Evolutionary conservation across 495 filamentous ascomycete species (phyloP), one percentile per base, ranked within the genome.

Genomic region (Neurospora terricola): DNA sequence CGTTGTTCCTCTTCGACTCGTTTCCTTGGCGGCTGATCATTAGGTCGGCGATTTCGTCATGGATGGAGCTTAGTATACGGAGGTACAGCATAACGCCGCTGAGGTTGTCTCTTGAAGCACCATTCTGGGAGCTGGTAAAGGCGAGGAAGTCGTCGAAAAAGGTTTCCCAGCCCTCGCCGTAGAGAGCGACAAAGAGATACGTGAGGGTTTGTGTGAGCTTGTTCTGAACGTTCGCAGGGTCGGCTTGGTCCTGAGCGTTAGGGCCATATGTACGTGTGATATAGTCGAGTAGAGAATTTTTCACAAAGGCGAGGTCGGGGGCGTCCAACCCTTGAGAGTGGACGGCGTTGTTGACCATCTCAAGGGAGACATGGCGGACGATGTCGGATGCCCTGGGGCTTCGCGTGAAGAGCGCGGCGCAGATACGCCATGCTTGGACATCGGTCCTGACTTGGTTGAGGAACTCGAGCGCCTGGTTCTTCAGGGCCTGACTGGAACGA

Each of bases 151-250:
- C 96, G 71, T 96, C 92, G 77, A 98, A 89, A 82, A 97, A 98
- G 66, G 82, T 87, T 73, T 91, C 87, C 96, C 96, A 99, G 3
- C 90, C 90, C 66, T 90, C 87, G 71, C 88, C 90, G 82, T 99
- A 99, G 39, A 96, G 84, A 9, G 88, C 86, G 9, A 92, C 90
- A 81, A 98, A 99, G 30, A 99, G 90, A 76, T 91, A 92, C 12
- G 96, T 99, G 54, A 98, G 82, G 39, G 94, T 97, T 82, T 99
- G 96, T 36, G 94, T 92, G 73, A 98, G 90, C 81, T 99, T 99
- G 82, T 98, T 99, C 82, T 98, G 96, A 38, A 99, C 90, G 75
- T 87, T 86, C 40, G 89, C 75, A 11, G 90, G 86, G 80, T 97
- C 94, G 72, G 86, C 80, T 27, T 83, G 81, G 27, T 83, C 83